These are phyloP conservation scores for Kuraishia hungarica DNA, from an alignment of 805 yeast species.

Conservation along the genomic window DNA sequence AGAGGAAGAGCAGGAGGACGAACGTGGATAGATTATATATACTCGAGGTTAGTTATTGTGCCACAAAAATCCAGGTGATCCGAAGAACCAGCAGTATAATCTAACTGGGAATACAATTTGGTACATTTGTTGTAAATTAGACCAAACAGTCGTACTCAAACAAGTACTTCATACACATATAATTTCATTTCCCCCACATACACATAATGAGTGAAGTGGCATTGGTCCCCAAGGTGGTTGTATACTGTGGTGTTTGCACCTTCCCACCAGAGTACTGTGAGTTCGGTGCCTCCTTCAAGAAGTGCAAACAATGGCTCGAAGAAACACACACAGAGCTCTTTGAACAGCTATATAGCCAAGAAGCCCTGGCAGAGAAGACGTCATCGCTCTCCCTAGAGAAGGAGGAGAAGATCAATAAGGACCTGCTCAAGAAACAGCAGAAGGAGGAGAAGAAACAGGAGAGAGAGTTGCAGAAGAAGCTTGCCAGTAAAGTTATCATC, in stretches of 20 bases:
- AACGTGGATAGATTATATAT: no score
- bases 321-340: conserved; percentile 50
- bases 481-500: conserved; percentile 73
- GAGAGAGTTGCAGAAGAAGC: conserved; percentile 69
- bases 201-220: background rate
- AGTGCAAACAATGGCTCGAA: conserved; percentile 79
- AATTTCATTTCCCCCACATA: no score
- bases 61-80: no score
- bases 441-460: conserved; percentile 82
- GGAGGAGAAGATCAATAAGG: conserved; percentile 76
- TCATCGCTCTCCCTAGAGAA: conserved; percentile 63
- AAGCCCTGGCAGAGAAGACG: conserved; percentile 45
- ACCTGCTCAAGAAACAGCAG: conserved; percentile 74
- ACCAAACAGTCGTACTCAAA: no score
- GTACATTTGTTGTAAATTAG: no score
- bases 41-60: no score
- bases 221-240: conserved; percentile 26
- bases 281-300: conserved; percentile 71
- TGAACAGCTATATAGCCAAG: conserved; percentile 51
- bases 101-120: no score
- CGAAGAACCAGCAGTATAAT: no score
- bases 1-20: no score
- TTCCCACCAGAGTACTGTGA: conserved; percentile 93
- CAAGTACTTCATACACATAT: no score
- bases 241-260: conserved; percentile 74